Base-by-base conservation (phyloP, 495 filamentous ascomycete species). In the Cladorrhinum samala region DNA sequence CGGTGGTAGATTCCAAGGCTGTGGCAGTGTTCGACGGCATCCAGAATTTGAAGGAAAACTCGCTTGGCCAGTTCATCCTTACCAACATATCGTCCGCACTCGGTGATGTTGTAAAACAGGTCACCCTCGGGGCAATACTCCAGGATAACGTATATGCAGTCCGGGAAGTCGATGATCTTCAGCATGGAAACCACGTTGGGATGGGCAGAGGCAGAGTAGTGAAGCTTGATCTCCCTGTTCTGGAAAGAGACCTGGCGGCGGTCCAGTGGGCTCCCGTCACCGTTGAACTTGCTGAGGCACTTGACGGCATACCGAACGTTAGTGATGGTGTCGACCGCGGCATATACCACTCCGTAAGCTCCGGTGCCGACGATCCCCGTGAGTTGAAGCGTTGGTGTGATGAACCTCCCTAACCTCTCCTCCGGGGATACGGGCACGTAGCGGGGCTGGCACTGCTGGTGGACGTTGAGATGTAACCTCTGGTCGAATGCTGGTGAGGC, bases 91-190 rank as follows among this genome's bases (percentile, higher is more conserved):
- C 87, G 85, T 57, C 89, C 87, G 62, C 87, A 82, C 68, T 99
- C 93, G 49, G 94, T 97, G 70, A 99, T 99, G 67, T 88, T 95
- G 62, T 85, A 85, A 72, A 99, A 99, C 49, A 99, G 74, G 71
- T 99, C 93, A 57, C 93, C 93, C 69, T 99, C 93, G 9, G 92
- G 89, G 72, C 93, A 97, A 70, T 87, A 97, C 70, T 99, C 93
- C 68, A 99, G 81, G 48, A 99, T 85, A 60, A 99, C 94, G 74
- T 88, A 97, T 57, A 89, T 95, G 77, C 91, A 96, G 70, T 97
- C 91, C 50, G 80, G 74, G 62, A 84, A 84, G 70, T 96, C 91
- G 78, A 96, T 83, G 62, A 99, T 96, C 77, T 91, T 90, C 46
- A 89, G 77, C 71, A 99, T 79, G 57, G 91, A 94, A 56, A 97